These are phyloP conservation scores for Brassica hybrid DNA, from an alignment of 441 rosid species.

Conservation along the genomic window DNA sequence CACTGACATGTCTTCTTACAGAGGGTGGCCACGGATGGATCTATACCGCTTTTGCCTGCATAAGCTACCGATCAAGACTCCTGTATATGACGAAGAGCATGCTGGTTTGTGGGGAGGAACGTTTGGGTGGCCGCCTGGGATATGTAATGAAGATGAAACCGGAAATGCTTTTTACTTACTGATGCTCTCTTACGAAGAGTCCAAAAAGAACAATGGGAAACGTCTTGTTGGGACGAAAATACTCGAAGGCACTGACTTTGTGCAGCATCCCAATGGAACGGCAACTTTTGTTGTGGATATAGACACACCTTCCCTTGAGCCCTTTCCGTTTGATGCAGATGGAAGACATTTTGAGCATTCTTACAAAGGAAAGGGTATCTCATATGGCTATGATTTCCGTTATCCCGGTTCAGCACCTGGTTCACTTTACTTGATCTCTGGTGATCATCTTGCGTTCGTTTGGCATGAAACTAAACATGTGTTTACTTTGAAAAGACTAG, in stretches of 20 bases:
- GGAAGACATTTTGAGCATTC: constrained; percentile 35
- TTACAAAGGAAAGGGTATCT: constrained; percentile 22
- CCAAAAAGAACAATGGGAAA: background rate
- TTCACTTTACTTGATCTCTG: constrained; percentile 58
- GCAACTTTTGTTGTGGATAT: constrained; percentile 74
- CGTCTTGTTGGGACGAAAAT: constrained; percentile 58
- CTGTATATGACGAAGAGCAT: constrained; percentile 60
- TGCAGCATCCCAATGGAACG: constrained; percentile 84
- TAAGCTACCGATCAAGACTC: constrained; percentile 63
- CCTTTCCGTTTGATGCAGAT: constrained; percentile 74
- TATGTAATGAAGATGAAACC: constrained; percentile 61
- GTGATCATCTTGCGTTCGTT: constrained; percentile 67
- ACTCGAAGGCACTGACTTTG: constrained; percentile 85
- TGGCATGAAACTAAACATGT: constrained; percentile 74
- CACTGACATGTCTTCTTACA: background rate
- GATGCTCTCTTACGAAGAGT: constrained; percentile 2
- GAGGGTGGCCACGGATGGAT: background rate
- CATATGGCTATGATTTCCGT: constrained; percentile 82
- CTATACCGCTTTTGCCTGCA: constrained; percentile 30
- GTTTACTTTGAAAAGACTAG: constrained; percentile 73
- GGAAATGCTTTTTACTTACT: background rate
- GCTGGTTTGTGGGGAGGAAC: constrained; percentile 92
- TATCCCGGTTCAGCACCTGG: constrained; percentile 84
- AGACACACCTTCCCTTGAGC: constrained; percentile 67
- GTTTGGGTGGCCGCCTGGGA: constrained; percentile 89